Base-by-base conservation (phyloP, 1,139 yeast genomes). In the Pneumocystis carinii region DNA sequence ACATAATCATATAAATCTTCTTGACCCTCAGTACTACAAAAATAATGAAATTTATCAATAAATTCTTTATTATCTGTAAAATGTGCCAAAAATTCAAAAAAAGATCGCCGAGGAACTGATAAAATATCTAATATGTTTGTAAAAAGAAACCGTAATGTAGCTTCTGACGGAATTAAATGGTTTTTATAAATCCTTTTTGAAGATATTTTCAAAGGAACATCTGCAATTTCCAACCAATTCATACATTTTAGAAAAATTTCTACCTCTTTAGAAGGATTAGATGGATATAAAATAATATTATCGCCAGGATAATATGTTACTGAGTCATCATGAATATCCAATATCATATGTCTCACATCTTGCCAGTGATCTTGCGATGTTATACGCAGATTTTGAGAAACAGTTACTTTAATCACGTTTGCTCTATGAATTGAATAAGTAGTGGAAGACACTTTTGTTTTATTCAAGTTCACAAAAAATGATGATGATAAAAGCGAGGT, bases 1-100 rank as follows among this genome's bases (percentile, higher is more conserved):
- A 95, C 95, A 72, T 92, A 92, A 72, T 92, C 84, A 72, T 84
- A 90, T 60, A 90, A 74, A 65, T 88, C 96, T 27, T 82, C 79
- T 62, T 87, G 90, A 36, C 67, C 67, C 63, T 84, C 83, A 63
- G 85, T 79, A 17, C 81, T 76, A n/a, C 86, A 82, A 70, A 94
- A 87, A 67, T 92, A 96, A 62, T 76, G 75, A 61, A 92, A 76
- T 70, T 88, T 87, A 63, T 85, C 94, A 61, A 77, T 77, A 70
- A 92, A 97, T 66, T 92, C 77, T 59, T 78, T 81, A 65, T 81
- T 81, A 7, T 48, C 42, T 2, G 92, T 85, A 74, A 90, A 92
- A 83, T 87, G 85, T 7, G 72, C 70, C 32, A 80, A 74, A 60
- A 75, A 74, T 72, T 81, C 78, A 73, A 92, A 92, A 70, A 92